These are phyloP conservation scores for Penicillium flavigenum DNA, from an alignment of 495 filamentous ascomycete species.

Conservation along the genomic window DNA sequence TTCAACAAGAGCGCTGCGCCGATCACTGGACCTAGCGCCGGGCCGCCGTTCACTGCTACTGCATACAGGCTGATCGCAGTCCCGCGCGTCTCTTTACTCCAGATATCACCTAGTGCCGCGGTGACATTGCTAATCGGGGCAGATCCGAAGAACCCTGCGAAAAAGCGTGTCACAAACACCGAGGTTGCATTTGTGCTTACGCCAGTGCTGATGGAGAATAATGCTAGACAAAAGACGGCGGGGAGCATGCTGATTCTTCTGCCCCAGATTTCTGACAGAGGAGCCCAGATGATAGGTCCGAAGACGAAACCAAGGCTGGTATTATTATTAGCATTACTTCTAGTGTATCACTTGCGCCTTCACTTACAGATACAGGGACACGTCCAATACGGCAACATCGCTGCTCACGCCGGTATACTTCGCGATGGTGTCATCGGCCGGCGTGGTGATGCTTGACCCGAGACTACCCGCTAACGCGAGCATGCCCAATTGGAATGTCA, in stretches of 20 bases:
- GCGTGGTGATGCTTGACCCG: slow-evolving; percentile 50
- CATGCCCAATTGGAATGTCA: slow-evolving; percentile 52
- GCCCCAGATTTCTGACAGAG: slow-evolving; percentile 40
- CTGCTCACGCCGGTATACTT: slow-evolving; percentile 35
- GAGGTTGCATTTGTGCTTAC: slow-evolving; percentile 34
- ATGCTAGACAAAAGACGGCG: slow-evolving; percentile 41
- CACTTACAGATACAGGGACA: slow-evolving; percentile 7
- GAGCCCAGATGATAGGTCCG: slow-evolving; percentile 38
- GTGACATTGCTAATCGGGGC: slow-evolving; percentile 46
- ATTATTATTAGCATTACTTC: not conserved
- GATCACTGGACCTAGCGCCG: slow-evolving; percentile 46
- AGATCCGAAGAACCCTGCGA: slow-evolving; percentile 49
- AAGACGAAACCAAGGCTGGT: slow-evolving; percentile 36
- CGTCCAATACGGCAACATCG: slow-evolving; percentile 26
- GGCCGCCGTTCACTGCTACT: slow-evolving; percentile 42
- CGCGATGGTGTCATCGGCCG: slow-evolving; percentile 43
- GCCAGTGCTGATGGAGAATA: slow-evolving; percentile 48
- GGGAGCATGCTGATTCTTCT: slow-evolving; percentile 44
- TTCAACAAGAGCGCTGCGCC: slow-evolving; percentile 44
- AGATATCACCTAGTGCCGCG: slow-evolving; percentile 54
- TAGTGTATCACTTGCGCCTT: not conserved
- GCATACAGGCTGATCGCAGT: slow-evolving; percentile 46
- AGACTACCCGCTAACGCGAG: slow-evolving; percentile 50
- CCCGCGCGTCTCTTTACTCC: slow-evolving; percentile 30
- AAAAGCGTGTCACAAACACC: slow-evolving; percentile 46